Conservation (phyloP, 305 asterid species). For the Stenogyne calaminthoides region DNA sequence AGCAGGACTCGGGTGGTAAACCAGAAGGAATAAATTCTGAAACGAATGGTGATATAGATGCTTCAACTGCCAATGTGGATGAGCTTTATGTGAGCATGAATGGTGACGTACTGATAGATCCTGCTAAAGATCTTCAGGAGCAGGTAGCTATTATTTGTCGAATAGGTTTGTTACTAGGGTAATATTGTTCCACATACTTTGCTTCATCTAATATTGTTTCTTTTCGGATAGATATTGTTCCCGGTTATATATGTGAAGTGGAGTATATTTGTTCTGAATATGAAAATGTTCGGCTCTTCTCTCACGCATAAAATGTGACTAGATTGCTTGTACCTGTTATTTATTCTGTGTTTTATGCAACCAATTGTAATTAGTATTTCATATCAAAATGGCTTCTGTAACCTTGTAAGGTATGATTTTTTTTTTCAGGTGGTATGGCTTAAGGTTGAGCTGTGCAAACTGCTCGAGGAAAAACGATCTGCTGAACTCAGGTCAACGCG, state of each 20-base stretch:
- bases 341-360: background rate
- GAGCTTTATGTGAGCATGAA: slow-evolving; percentile 46
- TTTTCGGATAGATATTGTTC: background rate
- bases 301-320: slow-evolving; percentile 1
- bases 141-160: slow-evolving; percentile 55
- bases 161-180: background rate
- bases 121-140: slow-evolving; percentile 85
- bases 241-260: background rate
- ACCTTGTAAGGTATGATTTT: slow-evolving; percentile 21
- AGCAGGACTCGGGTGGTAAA: slow-evolving; percentile 56
- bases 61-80: slow-evolving; percentile 43
- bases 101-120: slow-evolving; percentile 60
- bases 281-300: background rate
- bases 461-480: slow-evolving; percentile 92
- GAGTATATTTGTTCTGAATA: background rate
- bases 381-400: background rate
- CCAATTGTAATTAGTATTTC: background rate
- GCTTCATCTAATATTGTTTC: background rate
- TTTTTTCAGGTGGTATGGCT: slow-evolving; percentile 83
- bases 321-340: slow-evolving; percentile 15
- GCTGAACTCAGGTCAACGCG: slow-evolving; percentile 81
- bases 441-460: slow-evolving; percentile 87
- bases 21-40: slow-evolving; percentile 41
- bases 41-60: slow-evolving; percentile 48
- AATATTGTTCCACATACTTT: background rate